phyloP scores from a whole-genome alignment of 176 grass and related monocot species.

The Carex parvula region DNA sequence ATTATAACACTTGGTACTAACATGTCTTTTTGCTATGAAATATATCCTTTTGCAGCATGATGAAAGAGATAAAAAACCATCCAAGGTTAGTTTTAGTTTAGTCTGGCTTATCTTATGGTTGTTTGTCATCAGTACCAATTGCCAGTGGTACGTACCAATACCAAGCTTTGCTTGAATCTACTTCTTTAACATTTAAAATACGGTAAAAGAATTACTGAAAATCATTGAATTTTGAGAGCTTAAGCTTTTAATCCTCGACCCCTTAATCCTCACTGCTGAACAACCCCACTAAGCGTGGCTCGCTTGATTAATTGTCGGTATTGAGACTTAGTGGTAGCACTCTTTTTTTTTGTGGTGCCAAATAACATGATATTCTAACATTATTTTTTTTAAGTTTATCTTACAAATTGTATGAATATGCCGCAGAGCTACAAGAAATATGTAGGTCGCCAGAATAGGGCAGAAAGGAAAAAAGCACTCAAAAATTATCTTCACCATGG shows the following conservation, averaged over 20 bases:
- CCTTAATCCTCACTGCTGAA: too few relatives aligned
- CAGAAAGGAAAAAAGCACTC: conserved; percentile 77
- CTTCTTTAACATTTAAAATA: not conserved
- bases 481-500: conserved; percentile 78
- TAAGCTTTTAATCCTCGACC: too few relatives aligned
- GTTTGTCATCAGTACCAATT: not conserved
- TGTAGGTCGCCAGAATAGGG: conserved; percentile 59
- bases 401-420: conserved; percentile 13
- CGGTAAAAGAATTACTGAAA: not conserved
- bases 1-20: conserved; percentile 14
- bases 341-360: not conserved
- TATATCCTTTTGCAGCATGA: conserved; percentile 41
- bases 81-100: conserved; percentile 50
- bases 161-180: not conserved
- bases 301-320: not conserved
- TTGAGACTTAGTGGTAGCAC: not conserved
- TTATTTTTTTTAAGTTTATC: conserved; percentile 9
- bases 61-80: conserved; percentile 51
- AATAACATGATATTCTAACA: not conserved
- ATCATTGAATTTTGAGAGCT: not conserved
- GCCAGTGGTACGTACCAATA: not conserved
- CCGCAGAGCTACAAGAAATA: conserved; percentile 70
- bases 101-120: not conserved
- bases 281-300: not conserved
- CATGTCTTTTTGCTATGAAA: conserved; percentile 34